A percentile compares a stretch with the other conserved stretches of the same genome.
These are phyloP conservation scores for Auricularia sp. DNA, from an alignment of 768 basidiomycete genomes.

Conservation along the genomic window DNA sequence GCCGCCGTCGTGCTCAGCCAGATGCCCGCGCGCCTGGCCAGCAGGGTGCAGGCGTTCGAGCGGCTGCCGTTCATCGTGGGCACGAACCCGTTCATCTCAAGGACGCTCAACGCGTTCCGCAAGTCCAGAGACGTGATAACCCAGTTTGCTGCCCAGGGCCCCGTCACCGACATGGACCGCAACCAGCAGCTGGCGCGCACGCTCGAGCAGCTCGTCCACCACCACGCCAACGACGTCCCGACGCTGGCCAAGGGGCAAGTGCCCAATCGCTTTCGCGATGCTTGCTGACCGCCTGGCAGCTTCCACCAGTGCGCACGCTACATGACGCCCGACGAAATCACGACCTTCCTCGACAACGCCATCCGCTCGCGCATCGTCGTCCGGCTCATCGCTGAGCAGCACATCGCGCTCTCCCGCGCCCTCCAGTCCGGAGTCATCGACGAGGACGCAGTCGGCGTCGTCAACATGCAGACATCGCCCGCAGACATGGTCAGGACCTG, in stretches of 20 bases:
- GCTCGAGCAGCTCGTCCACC: conserved; percentile 60
- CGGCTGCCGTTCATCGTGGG: conserved; percentile 79
- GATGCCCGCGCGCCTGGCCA: conserved; percentile 66
- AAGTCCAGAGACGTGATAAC: conserved; percentile 62
- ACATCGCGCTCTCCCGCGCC: conserved; percentile 71
- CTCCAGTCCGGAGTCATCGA: conserved; percentile 19
- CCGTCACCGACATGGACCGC: conserved; percentile 54
- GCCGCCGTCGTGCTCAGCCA: conserved; percentile 64
- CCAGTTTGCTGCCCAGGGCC: conserved; percentile 35
- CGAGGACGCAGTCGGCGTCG: conserved; percentile 52
- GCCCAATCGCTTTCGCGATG: conserved; percentile 4
- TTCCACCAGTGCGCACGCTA: conserved; percentile 82
- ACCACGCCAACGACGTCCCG: conserved; percentile 81
- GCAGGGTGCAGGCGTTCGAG: conserved; percentile 64
- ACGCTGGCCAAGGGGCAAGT: conserved; percentile 79
- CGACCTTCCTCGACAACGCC: conserved; percentile 69
- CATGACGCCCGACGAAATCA: conserved; percentile 71
- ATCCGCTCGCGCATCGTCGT: conserved; percentile 83
- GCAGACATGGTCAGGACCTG: conserved; percentile 67
- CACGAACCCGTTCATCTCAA: conserved; percentile 77
- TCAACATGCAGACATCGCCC: conserved; percentile 65
- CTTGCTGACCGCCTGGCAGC: conserved; percentile 25
- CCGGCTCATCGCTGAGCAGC: conserved; percentile 83
- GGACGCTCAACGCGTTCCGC: conserved; percentile 55
- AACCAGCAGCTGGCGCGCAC: conserved; percentile 59